These are phyloP conservation scores for Penicillium vulpinum DNA, from an alignment of 2,329 filamentous ascomycete species.

Conservation along the genomic window DNA sequence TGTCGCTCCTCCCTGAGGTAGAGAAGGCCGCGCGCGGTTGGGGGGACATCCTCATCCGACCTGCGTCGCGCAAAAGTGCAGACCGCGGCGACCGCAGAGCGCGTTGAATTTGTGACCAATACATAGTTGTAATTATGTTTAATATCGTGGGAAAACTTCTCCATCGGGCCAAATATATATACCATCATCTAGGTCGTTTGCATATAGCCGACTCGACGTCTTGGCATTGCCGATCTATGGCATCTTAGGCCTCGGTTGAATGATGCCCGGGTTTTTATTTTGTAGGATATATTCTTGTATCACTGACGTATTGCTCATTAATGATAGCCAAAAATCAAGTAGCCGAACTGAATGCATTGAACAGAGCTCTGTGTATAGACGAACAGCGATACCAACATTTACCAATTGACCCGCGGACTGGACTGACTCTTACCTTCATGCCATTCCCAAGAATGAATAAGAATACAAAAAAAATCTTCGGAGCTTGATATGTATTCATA, in stretches of 20 bases:
- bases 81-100: conserved; percentile 11
- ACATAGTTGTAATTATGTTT: conserved; percentile 11
- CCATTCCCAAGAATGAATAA: not conserved
- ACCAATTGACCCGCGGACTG: not conserved
- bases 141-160: not conserved
- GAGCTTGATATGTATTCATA: too few species aligned
- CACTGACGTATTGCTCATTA: not conserved
- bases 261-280: not conserved
- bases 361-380: not conserved
- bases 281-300: not conserved
- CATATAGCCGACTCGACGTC: conserved; percentile 22
- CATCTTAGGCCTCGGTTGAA: not conserved
- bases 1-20: conserved; percentile 31
- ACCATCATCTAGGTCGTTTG: not conserved
- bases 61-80: not conserved
- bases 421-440: not conserved
- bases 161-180: not conserved
- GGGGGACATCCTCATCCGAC: not conserved
- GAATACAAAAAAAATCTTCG: not conserved
- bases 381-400: too few species aligned
- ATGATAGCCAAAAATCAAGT: not conserved
- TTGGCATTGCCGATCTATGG: conserved; percentile 18
- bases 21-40: conserved; percentile 30
- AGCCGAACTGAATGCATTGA: not conserved
- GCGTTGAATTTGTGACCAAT: conserved; percentile 11